Evolutionary conservation across 768 basidiomycete genomes (phyloP).

Genomic region (Phlebiopsis gigantea): DNA sequence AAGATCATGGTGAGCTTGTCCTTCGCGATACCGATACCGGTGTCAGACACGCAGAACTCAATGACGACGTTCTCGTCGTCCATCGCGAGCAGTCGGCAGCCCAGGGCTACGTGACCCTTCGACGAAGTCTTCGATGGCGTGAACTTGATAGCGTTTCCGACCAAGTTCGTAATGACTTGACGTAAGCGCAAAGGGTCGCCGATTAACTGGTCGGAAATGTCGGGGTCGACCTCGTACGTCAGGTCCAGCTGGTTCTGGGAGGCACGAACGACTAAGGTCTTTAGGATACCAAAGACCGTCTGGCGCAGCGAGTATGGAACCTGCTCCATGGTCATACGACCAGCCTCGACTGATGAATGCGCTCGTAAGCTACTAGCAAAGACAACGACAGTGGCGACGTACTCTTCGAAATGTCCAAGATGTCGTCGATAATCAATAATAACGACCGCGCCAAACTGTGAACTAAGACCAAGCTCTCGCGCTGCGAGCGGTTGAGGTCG

Average conservation of each 20-base stretch:
- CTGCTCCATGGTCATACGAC: conserved; percentile 99
- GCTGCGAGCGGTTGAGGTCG: conserved; percentile 88
- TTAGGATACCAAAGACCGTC: conserved; percentile 95
- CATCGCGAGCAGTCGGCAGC: conserved; percentile 70
- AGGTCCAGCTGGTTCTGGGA: conserved; percentile 95
- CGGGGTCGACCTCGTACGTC: conserved; percentile 92
- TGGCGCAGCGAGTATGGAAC: conserved; percentile 98
- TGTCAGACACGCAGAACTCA: conserved; percentile 97
- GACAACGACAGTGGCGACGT: too few relatives aligned
- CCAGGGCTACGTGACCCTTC: conserved; percentile 89
- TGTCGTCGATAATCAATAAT: conserved; percentile 96
- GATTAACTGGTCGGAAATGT: conserved; percentile 94
- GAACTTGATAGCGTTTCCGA: conserved; percentile 97
- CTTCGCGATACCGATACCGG: conserved; percentile 97
- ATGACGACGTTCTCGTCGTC: conserved; percentile 84
- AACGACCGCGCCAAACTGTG: conserved; percentile 91
- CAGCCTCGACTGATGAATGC: conserved; percentile 87
- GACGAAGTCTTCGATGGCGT: conserved; percentile 73
- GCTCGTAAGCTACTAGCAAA: too few relatives aligned
- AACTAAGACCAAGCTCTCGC: conserved; percentile 93
- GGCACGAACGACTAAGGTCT: conserved; percentile 95
- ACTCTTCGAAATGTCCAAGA: conserved; percentile 99
- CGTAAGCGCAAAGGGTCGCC: conserved; percentile 93
- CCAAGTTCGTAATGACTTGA: conserved; percentile 93
- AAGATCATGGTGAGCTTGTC: conserved; percentile 98